Percentiles rank a stretch among this genome's conserved stretches.
phyloP scores from a whole-genome alignment of 2,329 filamentous ascomycete genomes.

The Pseudogymnoascus sp. region DNA sequence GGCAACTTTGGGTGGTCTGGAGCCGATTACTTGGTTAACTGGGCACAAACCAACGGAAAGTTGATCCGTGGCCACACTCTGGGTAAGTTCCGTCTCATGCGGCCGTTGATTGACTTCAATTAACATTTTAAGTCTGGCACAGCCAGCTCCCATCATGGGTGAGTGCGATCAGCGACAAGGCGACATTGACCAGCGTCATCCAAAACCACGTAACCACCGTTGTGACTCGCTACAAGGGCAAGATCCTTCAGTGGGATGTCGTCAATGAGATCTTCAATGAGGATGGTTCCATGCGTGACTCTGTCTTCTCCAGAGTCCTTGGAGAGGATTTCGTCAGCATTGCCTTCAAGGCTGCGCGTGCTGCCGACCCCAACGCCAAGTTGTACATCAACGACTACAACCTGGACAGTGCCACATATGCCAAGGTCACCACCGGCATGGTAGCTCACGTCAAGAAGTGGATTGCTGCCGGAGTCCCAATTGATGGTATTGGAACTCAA shows the following conservation, averaged over 20 bases:
- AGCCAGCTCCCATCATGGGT: slow-evolving; percentile 54
- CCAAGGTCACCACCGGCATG: slow-evolving; percentile 47
- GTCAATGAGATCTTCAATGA: slow-evolving; percentile 55
- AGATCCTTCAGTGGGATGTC: slow-evolving; percentile 56
- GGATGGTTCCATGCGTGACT: slow-evolving; percentile 38
- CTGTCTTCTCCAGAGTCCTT: slow-evolving; percentile 59
- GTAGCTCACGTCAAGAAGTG: slow-evolving; percentile 38
- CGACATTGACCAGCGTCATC: slow-evolving; percentile 46
- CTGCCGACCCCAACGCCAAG: slow-evolving; percentile 55
- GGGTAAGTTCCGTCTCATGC: slow-evolving; percentile 12
- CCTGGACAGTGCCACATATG: slow-evolving; percentile 48
- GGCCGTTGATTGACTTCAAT: neutral
- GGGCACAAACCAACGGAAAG: slow-evolving; percentile 47
- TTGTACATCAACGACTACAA: slow-evolving; percentile 68
- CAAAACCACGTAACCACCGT: slow-evolving; percentile 51
- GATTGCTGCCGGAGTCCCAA: slow-evolving; percentile 48
- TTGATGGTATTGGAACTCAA: slow-evolving; percentile 48
- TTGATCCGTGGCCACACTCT: slow-evolving; percentile 58
- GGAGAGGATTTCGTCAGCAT: slow-evolving; percentile 63
- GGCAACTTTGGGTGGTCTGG: slow-evolving; percentile 47
- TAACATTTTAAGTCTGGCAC: slow-evolving; percentile 43
- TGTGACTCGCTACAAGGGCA: slow-evolving; percentile 52
- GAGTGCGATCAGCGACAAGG: slow-evolving; percentile 42
- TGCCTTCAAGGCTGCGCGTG: slow-evolving; percentile 52
- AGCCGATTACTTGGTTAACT: slow-evolving; percentile 53